These are phyloP conservation scores for Syzygium syzygioides DNA, from an alignment of 441 rosid genomes.

Conservation along the genomic window DNA sequence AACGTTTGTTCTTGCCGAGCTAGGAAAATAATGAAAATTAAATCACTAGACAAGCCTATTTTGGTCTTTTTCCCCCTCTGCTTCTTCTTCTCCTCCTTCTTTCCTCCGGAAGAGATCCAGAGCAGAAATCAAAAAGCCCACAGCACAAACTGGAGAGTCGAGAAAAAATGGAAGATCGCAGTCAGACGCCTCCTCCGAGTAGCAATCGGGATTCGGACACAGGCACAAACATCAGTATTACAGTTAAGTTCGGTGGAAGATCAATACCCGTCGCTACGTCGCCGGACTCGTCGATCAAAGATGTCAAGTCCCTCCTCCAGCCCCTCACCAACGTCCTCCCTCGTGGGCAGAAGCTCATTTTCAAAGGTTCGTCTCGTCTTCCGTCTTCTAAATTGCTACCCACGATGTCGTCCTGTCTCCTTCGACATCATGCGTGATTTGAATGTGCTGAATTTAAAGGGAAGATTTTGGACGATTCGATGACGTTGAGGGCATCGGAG, in stretches of 20 bases:
- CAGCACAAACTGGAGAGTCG: not conserved
- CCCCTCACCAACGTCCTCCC: constrained; percentile 90
- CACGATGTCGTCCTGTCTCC: not conserved
- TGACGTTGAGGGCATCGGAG: constrained; percentile 56
- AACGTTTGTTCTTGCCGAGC: not conserved
- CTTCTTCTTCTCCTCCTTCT: not conserved
- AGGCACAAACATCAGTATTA: constrained; percentile 19
- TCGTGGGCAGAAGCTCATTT: constrained; percentile 90
- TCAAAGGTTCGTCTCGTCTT: constrained; percentile 51
- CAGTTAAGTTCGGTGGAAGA: constrained; percentile 66
- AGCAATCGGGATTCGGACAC: not conserved
- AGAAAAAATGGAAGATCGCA: not conserved
- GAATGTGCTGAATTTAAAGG: constrained; percentile 31
- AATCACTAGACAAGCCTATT: not conserved
- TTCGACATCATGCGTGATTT: not conserved
- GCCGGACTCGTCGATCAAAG: constrained; percentile 40
- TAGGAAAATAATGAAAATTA: not conserved
- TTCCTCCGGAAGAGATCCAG: not conserved
- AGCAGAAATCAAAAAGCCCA: not conserved
- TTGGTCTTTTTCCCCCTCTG: not conserved
- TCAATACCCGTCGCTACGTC: constrained; percentile 49
- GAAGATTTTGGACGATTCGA: constrained; percentile 55
- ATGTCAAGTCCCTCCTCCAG: constrained; percentile 66
- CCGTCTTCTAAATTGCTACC: not conserved
- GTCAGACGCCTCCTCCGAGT: not conserved